Conservation (phyloP, 2,329 filamentous ascomycete species). For the Phaeosphaeriaceae sp. region DNA sequence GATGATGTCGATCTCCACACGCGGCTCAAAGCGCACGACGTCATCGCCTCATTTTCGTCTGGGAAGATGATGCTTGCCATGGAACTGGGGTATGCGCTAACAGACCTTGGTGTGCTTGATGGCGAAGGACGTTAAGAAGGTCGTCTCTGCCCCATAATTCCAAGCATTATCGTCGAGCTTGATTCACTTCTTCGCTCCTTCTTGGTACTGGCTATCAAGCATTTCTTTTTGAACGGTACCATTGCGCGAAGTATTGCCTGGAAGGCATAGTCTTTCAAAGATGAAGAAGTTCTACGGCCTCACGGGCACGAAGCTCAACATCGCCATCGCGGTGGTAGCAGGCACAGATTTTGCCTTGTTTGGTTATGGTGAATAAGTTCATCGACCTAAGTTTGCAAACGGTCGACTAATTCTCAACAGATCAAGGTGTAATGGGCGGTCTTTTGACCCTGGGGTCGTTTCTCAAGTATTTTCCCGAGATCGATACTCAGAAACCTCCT, state of each 20-base stretch:
- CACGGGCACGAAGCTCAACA: slow-evolving; percentile 69
- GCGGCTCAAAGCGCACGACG: slow-evolving; percentile 21
- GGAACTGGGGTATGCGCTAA: slow-evolving; percentile 11
- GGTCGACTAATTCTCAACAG: slow-evolving; percentile 22
- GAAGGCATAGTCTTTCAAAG: slow-evolving; percentile 5
- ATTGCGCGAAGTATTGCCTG: not conserved
- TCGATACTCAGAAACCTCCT: slow-evolving; percentile 49
- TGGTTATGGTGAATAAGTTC: slow-evolving; percentile 66
- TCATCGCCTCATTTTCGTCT: slow-evolving; percentile 16
- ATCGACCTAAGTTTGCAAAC: not conserved
- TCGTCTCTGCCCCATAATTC: not conserved
- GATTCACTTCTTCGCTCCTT: not conserved
- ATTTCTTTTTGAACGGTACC: not conserved
- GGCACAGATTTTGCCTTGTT: slow-evolving; percentile 74
- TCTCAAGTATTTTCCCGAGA: slow-evolving; percentile 53
- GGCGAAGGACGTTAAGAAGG: slow-evolving; percentile 1
- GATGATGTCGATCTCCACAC: slow-evolving; percentile 7
- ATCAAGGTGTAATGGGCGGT: slow-evolving; percentile 64
- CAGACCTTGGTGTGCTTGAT: slow-evolving; percentile 9
- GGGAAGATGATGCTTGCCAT: slow-evolving; percentile 19
- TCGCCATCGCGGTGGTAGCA: slow-evolving; percentile 74
- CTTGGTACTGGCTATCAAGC: slow-evolving; percentile 3
- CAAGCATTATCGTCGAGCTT: not conserved
- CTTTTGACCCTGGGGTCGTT: slow-evolving; percentile 75
- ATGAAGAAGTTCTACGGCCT: slow-evolving; percentile 68